Evolutionary conservation across 495 filamentous ascomycete genomes (phyloP).

Genomic region (Pseudotulostoma volvatum): DNA sequence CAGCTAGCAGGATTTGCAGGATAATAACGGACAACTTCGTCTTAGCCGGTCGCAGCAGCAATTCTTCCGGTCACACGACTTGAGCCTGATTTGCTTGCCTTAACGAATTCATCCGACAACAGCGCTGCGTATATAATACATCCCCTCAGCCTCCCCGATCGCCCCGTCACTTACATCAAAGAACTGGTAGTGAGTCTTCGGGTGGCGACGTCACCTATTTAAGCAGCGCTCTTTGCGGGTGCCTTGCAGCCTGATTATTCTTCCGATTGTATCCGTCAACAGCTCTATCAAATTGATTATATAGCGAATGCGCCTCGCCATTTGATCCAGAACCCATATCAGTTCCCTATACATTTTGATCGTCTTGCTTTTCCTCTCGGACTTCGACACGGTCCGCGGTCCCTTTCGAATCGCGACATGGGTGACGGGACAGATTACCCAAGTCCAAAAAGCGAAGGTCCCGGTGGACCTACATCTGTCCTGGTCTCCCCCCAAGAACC

Average conservation of each 20-base stretch:
- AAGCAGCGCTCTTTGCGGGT: not conserved
- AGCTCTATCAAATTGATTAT: no score
- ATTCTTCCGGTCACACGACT: not conserved
- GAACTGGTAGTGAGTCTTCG: not conserved
- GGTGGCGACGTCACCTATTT: not conserved
- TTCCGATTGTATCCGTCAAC: not conserved
- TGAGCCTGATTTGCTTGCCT: not conserved
- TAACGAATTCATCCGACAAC: not conserved
- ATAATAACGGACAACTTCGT: not conserved
- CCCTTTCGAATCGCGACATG: conserved; percentile 22
- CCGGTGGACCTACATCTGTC: conserved; percentile 22
- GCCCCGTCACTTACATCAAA: not conserved
- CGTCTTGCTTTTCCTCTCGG: not conserved
- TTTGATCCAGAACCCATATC: not conserved
- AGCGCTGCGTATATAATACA: not conserved
- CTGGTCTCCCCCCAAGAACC: conserved; percentile 25
- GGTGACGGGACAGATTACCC: conserved; percentile 37
- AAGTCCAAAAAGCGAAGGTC: conserved; percentile 35
- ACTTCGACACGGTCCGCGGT: conserved; percentile 6
- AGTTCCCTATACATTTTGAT: not conserved
- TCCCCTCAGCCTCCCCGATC: not conserved
- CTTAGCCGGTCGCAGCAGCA: not conserved
- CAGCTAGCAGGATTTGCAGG: not conserved
- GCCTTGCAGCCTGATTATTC: not conserved
- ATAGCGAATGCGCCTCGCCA: not conserved